Base-by-base conservation (phyloP, 257 asterid species). In the Misopates orontium region DNA sequence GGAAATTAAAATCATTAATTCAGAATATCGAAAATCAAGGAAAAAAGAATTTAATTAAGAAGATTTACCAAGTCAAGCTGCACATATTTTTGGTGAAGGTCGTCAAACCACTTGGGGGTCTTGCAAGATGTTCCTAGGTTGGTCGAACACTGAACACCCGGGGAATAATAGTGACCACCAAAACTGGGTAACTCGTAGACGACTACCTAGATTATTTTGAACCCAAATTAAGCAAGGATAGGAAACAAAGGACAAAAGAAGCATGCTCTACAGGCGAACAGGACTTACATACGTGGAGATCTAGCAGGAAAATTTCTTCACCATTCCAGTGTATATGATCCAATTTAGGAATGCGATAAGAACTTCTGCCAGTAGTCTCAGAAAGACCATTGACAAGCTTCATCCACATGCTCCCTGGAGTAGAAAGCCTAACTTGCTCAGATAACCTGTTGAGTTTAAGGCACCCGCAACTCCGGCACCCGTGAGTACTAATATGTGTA, bases 281-380 rank as follows among this genome's bases (percentile, higher is more conserved):
- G 54, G 95, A 88, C 99, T 90, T 94, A 88, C 97, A 90, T 94
- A 94, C 99, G 90, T 94, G 99, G 76, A 88, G 90, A 86, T 94
- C 93, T 69, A 88, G 67, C 48, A 71, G 76, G 47, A 71, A 66
- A 17, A 82, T 53, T 32, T 36, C 72, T 57, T 79, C 79, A 21
- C 88, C 70, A 24, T 75, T 76, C 94, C 85, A 85, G 57, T 94
- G 97, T 70, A 90, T 62, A 74, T 86, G 97, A 79, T 86, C 89
- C 74, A 86, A 68, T 73, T 66, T 71, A 17, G 99, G 97, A 67
- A 81, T 68, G 74, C 66, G 60, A 56, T 36, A 68, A 60, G 51
- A 68, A 58, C 82, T 78, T 62, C 78, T 55, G 55, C 68, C 71
- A 25, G 19, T 56, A 58, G 67, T 54, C 71, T 71, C 81, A 41